phyloP scores from a whole-genome alignment of 2,329 filamentous ascomycete genomes.

The Fusarium burgessii region DNA sequence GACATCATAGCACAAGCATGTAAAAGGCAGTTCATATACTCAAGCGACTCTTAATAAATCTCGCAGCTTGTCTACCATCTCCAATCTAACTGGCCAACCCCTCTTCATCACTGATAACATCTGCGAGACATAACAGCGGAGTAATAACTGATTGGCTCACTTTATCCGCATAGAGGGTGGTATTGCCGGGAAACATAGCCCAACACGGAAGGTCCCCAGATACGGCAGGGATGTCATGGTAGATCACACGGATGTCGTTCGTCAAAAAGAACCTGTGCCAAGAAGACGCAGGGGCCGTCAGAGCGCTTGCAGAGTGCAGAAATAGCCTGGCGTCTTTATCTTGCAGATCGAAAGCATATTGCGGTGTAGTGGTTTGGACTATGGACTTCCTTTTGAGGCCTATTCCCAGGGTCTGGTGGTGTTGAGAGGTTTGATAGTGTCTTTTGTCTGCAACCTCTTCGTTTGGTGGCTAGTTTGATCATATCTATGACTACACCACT shows the following conservation, averaged over 20 bases:
- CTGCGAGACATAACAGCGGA: neutral
- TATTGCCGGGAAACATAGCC: neutral
- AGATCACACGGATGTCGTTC: constrained; percentile 3
- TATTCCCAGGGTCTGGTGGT: neutral
- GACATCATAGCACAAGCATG: neutral
- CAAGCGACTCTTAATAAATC: constrained; percentile 5
- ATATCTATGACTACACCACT: neutral
- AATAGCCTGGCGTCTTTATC: neutral
- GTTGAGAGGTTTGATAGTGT: neutral
- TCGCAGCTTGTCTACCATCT: neutral
- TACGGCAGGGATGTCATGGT: neutral
- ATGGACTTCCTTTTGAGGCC: neutral
- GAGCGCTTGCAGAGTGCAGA: neutral
- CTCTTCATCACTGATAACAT: constrained; percentile 2
- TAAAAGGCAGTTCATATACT: constrained; percentile 7
- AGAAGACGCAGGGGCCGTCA: neutral
- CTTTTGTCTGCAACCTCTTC: neutral
- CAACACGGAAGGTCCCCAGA: neutral
- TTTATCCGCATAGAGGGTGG: neutral
- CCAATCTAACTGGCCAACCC: neutral
- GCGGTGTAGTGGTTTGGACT: neutral
- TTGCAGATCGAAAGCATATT: neutral
- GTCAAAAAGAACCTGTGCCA: constrained; percentile 1
- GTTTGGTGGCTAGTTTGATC: neutral
- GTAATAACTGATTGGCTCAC: neutral